These are phyloP conservation scores for Penicillium sp. DNA, from an alignment of 2,329 filamentous ascomycete species.

Conservation along the genomic window DNA sequence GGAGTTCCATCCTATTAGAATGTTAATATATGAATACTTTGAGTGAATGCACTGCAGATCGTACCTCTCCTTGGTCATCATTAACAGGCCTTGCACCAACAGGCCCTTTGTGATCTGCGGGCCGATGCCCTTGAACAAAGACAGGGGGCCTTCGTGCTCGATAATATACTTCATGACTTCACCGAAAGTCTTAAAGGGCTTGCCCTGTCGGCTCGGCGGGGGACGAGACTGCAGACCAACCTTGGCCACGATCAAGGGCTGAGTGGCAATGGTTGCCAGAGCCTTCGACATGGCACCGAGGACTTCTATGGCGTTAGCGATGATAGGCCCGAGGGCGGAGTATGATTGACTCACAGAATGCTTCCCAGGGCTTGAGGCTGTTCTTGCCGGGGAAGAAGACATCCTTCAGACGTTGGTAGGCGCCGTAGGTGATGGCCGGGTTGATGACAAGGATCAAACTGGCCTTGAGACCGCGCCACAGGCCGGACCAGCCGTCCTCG, in stretches of 20 bases:
- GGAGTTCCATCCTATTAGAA: slow-evolving; percentile 69
- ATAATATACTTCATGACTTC: slow-evolving; percentile 96
- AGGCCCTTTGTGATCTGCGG: slow-evolving; percentile 92
- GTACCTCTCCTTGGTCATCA: slow-evolving; percentile 98
- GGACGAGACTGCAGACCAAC: slow-evolving; percentile 93
- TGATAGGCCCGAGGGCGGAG: not conserved
- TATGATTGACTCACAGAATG: slow-evolving; percentile 69
- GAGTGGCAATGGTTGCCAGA: slow-evolving; percentile 84
- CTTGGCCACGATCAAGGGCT: slow-evolving; percentile 96
- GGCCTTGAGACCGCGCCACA: slow-evolving; percentile 95
- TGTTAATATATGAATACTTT: slow-evolving; percentile 8
- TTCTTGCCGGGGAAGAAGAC: slow-evolving; percentile 73
- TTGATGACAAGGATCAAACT: slow-evolving; percentile 95
- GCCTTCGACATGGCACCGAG: slow-evolving; percentile 91
- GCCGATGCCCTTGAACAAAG: slow-evolving; percentile 95
- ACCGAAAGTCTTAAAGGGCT: slow-evolving; percentile 87
- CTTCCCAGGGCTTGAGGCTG: slow-evolving; percentile 76
- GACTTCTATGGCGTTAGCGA: slow-evolving; percentile 51
- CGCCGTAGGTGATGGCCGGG: slow-evolving; percentile 95
- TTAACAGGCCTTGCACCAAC: slow-evolving; percentile 89
- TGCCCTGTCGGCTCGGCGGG: slow-evolving; percentile 76
- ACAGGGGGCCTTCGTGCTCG: slow-evolving; percentile 75
- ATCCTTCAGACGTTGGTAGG: slow-evolving; percentile 84
- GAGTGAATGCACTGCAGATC: not conserved
- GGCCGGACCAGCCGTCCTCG: slow-evolving; percentile 81